Conservation (phyloP, 306 rosid genomes). For the Argentina anserina region DNA sequence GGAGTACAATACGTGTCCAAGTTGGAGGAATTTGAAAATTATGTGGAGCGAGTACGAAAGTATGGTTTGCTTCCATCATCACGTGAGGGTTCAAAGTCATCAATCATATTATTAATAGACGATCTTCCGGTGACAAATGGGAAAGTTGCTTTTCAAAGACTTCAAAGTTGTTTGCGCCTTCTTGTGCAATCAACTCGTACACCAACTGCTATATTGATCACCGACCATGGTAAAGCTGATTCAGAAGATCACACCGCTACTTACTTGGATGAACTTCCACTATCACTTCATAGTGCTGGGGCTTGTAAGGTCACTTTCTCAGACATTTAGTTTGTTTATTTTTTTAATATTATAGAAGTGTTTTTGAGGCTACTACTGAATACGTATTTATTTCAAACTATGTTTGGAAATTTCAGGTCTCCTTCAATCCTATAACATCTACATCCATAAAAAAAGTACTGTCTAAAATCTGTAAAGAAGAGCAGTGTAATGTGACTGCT, state of each 20-base stretch:
- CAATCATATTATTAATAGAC: slow-evolving; percentile 68
- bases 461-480: slow-evolving; percentile 63
- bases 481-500: slow-evolving; percentile 51
- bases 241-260: slow-evolving; percentile 53
- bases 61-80: slow-evolving; percentile 64
- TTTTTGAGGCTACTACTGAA: slow-evolving; percentile 12
- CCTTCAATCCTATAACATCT: slow-evolving; percentile 78
- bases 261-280: slow-evolving; percentile 57
- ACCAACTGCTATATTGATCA: slow-evolving; percentile 81
- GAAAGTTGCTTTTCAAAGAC: slow-evolving; percentile 59
- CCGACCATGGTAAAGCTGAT: slow-evolving; percentile 64
- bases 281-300: slow-evolving; percentile 74
- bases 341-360: slow-evolving; percentile 7
- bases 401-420: slow-evolving; percentile 55
- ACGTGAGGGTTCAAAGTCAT: slow-evolving; percentile 51
- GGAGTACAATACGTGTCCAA: slow-evolving; percentile 74
- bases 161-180: slow-evolving; percentile 58
- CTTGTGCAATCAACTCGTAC: slow-evolving; percentile 60
- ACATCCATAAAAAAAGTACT: slow-evolving; percentile 71
- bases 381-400: slow-evolving; percentile 13
- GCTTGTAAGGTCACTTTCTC: slow-evolving; percentile 96
- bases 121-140: slow-evolving; percentile 80
- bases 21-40: slow-evolving; percentile 83
- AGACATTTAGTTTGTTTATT: slow-evolving; percentile 21
- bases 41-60: slow-evolving; percentile 76